Evolutionary conservation across 2,329 filamentous ascomycete species (phyloP).

Genomic region (Didymella segeticola): DNA sequence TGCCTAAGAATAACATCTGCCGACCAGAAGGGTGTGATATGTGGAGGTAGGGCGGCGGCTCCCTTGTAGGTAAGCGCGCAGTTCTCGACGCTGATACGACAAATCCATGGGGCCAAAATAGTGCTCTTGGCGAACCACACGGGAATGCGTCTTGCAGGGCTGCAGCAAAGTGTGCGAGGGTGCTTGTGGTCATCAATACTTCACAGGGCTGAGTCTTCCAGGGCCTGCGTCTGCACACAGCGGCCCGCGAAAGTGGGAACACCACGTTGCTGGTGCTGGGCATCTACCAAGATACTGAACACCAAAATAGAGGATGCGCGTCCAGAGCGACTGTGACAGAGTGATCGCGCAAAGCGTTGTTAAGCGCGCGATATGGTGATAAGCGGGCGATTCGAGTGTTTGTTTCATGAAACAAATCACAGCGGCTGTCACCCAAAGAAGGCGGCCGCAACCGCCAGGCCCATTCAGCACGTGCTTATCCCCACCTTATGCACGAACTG

Average conservation of each 20-base stretch:
- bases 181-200: conserved; percentile 37
- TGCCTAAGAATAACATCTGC: conserved; percentile 44
- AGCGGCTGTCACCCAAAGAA: conserved; percentile 12
- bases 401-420: conserved; percentile 24
- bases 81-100: conserved; percentile 38
- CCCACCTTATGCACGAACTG: conserved; percentile 13
- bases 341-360: neutral
- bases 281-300: neutral
- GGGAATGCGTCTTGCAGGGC: conserved; percentile 15
- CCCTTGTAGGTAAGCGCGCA: conserved; percentile 26
- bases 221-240: conserved; percentile 29
- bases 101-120: conserved; percentile 21
- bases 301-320: conserved; percentile 4
- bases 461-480: conserved; percentile 18
- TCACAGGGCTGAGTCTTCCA: conserved; percentile 40
- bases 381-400: conserved; percentile 10
- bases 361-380: conserved; percentile 19
- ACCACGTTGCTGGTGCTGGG: conserved; percentile 1
- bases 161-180: conserved; percentile 17
- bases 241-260: conserved; percentile 13
- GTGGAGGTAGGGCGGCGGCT: conserved; percentile 39
- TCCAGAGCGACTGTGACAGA: conserved; percentile 1
- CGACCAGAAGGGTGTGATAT: conserved; percentile 30
- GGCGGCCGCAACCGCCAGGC: conserved; percentile 16
- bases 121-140: conserved; percentile 28